These are phyloP conservation scores for Fusarium tupiense DNA, from an alignment of 2,329 filamentous ascomycete genomes.

Conservation along the genomic window DNA sequence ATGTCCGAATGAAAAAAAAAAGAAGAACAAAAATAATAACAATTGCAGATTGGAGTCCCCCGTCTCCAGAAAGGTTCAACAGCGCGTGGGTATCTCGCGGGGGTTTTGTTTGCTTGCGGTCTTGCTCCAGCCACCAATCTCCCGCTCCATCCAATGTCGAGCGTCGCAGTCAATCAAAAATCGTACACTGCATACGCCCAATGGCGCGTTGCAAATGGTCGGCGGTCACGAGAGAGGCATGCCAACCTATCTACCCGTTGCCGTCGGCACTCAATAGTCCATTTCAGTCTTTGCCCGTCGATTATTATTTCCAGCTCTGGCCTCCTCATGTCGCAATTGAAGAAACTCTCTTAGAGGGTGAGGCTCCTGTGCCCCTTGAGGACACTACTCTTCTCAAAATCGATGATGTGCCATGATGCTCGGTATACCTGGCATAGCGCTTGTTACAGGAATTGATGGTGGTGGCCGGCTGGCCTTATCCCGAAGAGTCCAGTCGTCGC, in stretches of 20 bases:
- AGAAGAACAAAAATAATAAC: slow-evolving; percentile 29
- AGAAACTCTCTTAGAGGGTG: slow-evolving; percentile 8
- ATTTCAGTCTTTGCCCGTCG: slow-evolving; percentile 17
- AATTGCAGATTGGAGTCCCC: slow-evolving; percentile 43
- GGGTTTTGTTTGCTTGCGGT: slow-evolving; percentile 42
- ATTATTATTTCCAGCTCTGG: slow-evolving; percentile 34
- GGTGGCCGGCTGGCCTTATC: slow-evolving; percentile 45
- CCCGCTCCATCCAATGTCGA: slow-evolving; percentile 39
- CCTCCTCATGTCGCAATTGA: slow-evolving; percentile 19
- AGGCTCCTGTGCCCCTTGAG: slow-evolving; percentile 17
- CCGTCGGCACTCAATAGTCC: slow-evolving; percentile 19
- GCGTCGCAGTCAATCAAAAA: slow-evolving; percentile 40
- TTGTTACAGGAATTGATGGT: slow-evolving; percentile 45
- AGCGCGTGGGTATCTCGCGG: slow-evolving; percentile 45
- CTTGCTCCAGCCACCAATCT: slow-evolving; percentile 43
- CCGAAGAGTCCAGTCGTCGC: slow-evolving; percentile 52
- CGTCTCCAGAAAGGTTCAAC: slow-evolving; percentile 43
- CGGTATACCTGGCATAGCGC: slow-evolving; percentile 42
- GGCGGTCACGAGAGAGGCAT: slow-evolving; percentile 32
- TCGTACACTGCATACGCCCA: slow-evolving; percentile 43
- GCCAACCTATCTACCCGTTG: slow-evolving; percentile 19
- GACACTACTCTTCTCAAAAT: slow-evolving; percentile 33
- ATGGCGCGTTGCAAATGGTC: slow-evolving; percentile 37
- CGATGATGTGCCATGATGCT: slow-evolving; percentile 39
- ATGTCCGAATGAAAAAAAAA: slow-evolving; percentile 24